Percentiles rank a stretch among this genome's conserved stretches.
Evolutionary conservation across 352 stramenopile species (phyloP).

Genomic region (Pythium vanterpoolii): DNA sequence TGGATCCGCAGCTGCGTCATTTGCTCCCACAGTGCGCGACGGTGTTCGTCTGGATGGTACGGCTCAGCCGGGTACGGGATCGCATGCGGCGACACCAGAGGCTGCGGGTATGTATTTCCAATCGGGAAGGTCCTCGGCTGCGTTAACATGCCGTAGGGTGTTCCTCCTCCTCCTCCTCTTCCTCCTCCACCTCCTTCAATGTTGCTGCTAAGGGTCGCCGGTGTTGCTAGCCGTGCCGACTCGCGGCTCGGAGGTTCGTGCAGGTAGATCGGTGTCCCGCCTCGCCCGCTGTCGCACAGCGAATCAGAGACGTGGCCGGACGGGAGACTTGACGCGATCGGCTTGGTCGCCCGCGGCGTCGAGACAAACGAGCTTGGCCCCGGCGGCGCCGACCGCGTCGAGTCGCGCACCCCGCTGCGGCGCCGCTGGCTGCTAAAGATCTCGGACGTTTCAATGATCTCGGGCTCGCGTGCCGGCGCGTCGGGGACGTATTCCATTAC

Average conservation of each 20-base stretch:
- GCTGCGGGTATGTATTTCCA: background rate
- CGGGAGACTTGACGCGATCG: background rate
- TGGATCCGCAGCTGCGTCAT: conserved; percentile 55
- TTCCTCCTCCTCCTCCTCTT: background rate
- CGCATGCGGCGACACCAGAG: background rate
- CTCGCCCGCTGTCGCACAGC: conserved; percentile 10
- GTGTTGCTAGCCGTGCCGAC: background rate
- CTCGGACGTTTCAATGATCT: conserved; percentile 18
- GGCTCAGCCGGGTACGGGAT: conserved; percentile 2
- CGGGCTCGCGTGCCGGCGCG: conserved; percentile 6
- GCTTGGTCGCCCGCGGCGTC: background rate
- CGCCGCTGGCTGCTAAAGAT: conserved; percentile 7
- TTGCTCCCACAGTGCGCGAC: conserved; percentile 36
- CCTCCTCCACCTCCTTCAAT: no score
- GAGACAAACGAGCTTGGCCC: conserved; percentile 2
- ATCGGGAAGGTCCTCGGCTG: no score
- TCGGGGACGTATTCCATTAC: conserved; percentile 19
- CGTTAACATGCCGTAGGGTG: background rate
- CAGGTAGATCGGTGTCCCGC: background rate
- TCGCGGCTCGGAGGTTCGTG: background rate
- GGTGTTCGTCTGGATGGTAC: conserved; percentile 5
- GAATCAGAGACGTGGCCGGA: background rate
- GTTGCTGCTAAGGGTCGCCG: background rate
- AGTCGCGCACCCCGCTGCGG: conserved; percentile 7
- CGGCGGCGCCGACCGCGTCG: background rate